Evolutionary conservation across 2,329 filamentous ascomycete genomes (phyloP), one percentile per base, ranked within the genome.

Genomic region (Alternaria novae-zelandiae): DNA sequence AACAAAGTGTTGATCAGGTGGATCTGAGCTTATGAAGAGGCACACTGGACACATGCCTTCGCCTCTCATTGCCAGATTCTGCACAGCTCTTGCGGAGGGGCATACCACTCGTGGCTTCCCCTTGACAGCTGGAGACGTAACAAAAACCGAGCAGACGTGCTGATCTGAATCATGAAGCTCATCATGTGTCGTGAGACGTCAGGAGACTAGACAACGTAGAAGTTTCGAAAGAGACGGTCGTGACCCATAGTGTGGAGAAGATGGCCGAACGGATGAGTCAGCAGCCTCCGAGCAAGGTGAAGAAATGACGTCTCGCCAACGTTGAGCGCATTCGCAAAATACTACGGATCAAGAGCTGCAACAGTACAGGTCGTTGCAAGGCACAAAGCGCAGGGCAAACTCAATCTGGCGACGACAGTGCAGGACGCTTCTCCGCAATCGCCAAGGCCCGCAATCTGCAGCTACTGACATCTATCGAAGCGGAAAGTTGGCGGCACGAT

Each of bases 361-460:
- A 30, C 21, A 23, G 2, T 5, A 3, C 0, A 4, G 2, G 30
- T 23, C 3, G 28, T 25, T 11, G 49, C 2, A 36, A 25, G 15
- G 9, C 28, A 23, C 28, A 36, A 41, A 11, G 20, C 21, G 30
- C 30, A 53, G 49, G 13, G 28, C 9, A 32, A 36, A 36, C 20
- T 15, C 30, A 13, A 53, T 11, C 36, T 20, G 49, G 12, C 49
- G 20, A 36, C 49, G 21, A 25, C 20, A 53, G 49, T 53, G 49
- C 30, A 53, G 17, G 32, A 26, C 30, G 45, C 58, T 61, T 57
- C 53, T 57, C 53, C 45, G 32, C 53, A 45, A 21, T 28, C 30
- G 59, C 59, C 59, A 62, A 62, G 59, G 44, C 59, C 53, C 44
- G 49, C 21, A 32, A 32, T 58, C 25, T 57, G 57, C 49, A 54